These are phyloP conservation scores for Saccharata proteae DNA, from an alignment of 2,329 filamentous ascomycete genomes.

Conservation along the genomic window DNA sequence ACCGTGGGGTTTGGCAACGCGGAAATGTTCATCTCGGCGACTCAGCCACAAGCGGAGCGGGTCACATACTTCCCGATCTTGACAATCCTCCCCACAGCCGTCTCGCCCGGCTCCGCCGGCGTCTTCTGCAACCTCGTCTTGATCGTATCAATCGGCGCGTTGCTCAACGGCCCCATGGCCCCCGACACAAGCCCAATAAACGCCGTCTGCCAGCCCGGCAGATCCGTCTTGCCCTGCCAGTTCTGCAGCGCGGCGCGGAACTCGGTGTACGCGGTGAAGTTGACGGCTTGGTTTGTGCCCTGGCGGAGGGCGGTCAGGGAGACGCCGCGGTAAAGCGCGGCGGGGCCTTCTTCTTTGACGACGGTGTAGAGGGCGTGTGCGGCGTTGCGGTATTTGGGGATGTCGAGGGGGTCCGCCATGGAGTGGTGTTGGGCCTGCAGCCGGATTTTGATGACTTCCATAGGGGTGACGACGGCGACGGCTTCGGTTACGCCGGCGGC, in stretches of 20 bases:
- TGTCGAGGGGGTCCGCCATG: conserved; percentile 90
- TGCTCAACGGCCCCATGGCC: conserved; percentile 90
- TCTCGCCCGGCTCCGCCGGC: conserved; percentile 68
- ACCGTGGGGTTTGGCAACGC: conserved; percentile 34
- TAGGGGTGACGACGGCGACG: conserved; percentile 89
- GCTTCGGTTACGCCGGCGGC: conserved; percentile 92
- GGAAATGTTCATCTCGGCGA: not conserved
- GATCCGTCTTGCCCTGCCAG: conserved; percentile 57
- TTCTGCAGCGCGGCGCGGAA: conserved; percentile 69
- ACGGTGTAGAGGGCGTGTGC: conserved; percentile 77
- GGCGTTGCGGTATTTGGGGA: conserved; percentile 95
- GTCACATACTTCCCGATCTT: conserved; percentile 49
- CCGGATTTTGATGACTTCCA: conserved; percentile 99
- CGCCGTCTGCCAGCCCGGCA: conserved; percentile 85
- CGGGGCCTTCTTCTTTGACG: conserved; percentile 76
- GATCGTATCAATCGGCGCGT: conserved; percentile 97
- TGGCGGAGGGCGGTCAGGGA: conserved; percentile 86
- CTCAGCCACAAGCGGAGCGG: too few species aligned
- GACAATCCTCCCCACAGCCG: conserved; percentile 66
- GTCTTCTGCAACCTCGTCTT: conserved; percentile 93
- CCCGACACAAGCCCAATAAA: conserved; percentile 82
- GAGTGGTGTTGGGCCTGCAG: conserved; percentile 96
- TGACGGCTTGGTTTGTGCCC: conserved; percentile 87
- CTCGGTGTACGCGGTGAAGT: conserved; percentile 96
- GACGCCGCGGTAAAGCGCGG: conserved; percentile 85